Conservation (phyloP, 1,284 basidiomycete species). For the Ceratobasidium sp. region DNA sequence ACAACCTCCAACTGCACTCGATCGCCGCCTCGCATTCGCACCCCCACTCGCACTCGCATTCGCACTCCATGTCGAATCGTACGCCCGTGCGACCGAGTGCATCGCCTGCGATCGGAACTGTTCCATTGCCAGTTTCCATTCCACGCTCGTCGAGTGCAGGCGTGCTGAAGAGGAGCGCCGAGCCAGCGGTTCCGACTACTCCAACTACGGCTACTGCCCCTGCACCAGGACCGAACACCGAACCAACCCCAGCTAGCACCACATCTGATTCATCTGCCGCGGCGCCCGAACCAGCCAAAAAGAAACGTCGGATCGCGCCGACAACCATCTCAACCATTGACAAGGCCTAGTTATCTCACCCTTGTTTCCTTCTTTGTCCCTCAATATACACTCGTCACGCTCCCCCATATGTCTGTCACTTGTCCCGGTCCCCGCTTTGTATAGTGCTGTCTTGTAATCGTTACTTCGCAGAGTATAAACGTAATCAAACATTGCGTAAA, state of each 20-base stretch:
- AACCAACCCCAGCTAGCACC: background rate
- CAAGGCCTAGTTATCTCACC: constrained; percentile 17
- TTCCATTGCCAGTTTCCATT: constrained; percentile 19
- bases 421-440: constrained; percentile 10
- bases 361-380: too few species aligned
- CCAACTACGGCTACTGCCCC: background rate
- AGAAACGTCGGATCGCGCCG: constrained; percentile 40
- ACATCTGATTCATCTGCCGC: background rate
- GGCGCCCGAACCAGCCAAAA: constrained; percentile 33
- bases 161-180: constrained; percentile 27
- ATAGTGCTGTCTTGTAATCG: constrained; percentile 23
- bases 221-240: background rate
- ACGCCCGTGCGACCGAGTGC: constrained; percentile 40
- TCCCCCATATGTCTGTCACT: background rate
- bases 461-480: background rate
- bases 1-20: constrained; percentile 84
- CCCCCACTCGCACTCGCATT: constrained; percentile 57
- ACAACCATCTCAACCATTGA: constrained; percentile 39
- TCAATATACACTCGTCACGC: too few species aligned
- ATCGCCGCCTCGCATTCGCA: constrained; percentile 83
- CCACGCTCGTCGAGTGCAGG: constrained; percentile 36
- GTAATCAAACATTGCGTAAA: background rate
- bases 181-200: constrained; percentile 14
- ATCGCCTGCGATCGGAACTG: constrained; percentile 24
- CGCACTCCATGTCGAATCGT: constrained; percentile 55